Conservation (phyloP, 495 filamentous ascomycete genomes). For the Staphylotrichum longicolle region DNA sequence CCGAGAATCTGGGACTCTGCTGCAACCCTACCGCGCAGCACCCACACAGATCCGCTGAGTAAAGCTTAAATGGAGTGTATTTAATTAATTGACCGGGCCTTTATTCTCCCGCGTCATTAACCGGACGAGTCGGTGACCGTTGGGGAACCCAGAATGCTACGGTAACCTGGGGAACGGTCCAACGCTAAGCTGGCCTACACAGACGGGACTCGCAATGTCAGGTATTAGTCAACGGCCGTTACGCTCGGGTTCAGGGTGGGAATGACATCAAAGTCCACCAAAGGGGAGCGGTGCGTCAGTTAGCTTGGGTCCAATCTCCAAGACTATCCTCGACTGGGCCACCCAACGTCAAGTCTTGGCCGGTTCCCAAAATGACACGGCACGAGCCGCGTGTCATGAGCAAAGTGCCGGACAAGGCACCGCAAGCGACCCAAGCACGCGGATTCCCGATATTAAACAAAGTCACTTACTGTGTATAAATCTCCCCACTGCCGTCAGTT, state of each 20-base stretch:
- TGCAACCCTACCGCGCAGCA: too few species aligned
- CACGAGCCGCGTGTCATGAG: not conserved
- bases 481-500: not conserved
- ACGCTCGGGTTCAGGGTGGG: not conserved
- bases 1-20: too few species aligned
- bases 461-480: not conserved
- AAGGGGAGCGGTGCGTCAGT: not conserved
- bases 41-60: not conserved
- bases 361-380: not conserved
- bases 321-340: not conserved
- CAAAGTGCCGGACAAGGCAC: not conserved
- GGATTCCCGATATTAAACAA: too few species aligned
- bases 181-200: not conserved
- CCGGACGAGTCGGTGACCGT: constrained; percentile 5
- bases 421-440: not conserved
- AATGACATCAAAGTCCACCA: not conserved
- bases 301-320: not conserved
- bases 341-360: not conserved
- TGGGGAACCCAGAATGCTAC: constrained; percentile 5
- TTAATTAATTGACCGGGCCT: constrained; percentile 7
- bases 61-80: constrained; percentile 10
- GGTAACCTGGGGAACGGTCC: not conserved
- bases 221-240: constrained; percentile 14
- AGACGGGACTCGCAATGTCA: not conserved
- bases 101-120: constrained; percentile 11